A percentile compares a stretch with the other conserved stretches of the same genome.
Conservation (phyloP, 2,329 filamentous ascomycete species). For the Venturia aucupariae region DNA sequence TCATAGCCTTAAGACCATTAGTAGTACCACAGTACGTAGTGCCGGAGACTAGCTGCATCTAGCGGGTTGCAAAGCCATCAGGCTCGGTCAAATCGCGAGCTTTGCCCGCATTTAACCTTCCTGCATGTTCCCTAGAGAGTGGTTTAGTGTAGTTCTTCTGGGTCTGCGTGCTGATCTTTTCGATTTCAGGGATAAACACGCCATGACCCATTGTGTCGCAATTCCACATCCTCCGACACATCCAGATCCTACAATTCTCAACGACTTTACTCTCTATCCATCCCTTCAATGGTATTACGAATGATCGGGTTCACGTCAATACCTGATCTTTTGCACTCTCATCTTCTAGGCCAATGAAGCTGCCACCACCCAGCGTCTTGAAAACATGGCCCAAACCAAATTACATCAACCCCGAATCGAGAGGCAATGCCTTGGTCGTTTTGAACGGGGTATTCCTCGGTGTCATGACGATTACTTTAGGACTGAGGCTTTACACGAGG, state of each 20-base stretch:
- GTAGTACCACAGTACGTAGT: no score
- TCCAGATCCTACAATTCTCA: no score
- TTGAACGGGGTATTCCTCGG: constrained; percentile 13
- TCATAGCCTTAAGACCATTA: no score
- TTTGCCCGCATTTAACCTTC: background rate
- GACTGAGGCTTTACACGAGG: constrained; percentile 10
- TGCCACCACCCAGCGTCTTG: constrained; percentile 12
- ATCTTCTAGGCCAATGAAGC: background rate
- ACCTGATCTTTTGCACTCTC: background rate
- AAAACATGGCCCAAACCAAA: constrained; percentile 13
- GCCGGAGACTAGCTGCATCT: background rate
- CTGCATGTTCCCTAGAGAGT: no score
- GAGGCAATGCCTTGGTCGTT: constrained; percentile 12
- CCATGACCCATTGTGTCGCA: background rate
- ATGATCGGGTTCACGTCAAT: background rate
- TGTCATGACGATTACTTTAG: constrained; percentile 1
- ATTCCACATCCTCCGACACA: background rate
- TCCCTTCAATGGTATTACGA: background rate
- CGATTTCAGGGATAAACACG: background rate
- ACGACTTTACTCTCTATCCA: background rate
- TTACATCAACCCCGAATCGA: constrained; percentile 13
- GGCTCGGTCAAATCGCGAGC: background rate
- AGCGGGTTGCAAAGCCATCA: background rate
- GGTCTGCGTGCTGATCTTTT: background rate
- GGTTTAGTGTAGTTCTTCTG: background rate